phyloP scores from a whole-genome alignment of 2,329 filamentous ascomycete genomes.

The Aspergillus candidus region DNA sequence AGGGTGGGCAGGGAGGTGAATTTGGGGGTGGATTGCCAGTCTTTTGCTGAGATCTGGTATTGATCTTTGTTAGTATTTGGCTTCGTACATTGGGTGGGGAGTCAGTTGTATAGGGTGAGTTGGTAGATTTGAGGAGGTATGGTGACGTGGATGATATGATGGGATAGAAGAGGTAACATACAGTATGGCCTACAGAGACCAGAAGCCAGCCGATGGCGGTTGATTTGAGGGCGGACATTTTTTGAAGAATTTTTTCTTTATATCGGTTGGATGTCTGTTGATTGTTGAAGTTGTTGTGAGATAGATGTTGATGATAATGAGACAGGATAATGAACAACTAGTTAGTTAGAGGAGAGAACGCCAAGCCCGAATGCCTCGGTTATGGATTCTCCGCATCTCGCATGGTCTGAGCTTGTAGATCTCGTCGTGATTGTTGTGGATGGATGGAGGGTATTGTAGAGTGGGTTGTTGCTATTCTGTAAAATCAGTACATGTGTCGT shows the following conservation, averaged over 20 bases:
- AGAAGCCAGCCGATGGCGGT: constrained; percentile 14
- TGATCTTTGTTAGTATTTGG: too few species aligned
- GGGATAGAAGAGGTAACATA: constrained; percentile 1
- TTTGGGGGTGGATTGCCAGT: constrained; percentile 15
- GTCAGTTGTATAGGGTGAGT: not conserved
- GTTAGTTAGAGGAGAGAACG: not conserved
- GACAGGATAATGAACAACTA: too few species aligned
- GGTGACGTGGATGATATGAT: not conserved
- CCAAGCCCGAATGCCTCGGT: not conserved
- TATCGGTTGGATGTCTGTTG: not conserved
- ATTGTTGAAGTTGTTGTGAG: not conserved
- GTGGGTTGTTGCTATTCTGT: too few species aligned
- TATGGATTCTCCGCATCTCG: not conserved
- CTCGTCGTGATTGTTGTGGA: too few species aligned
- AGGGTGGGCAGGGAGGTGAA: constrained; percentile 18
- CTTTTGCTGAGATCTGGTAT: constrained; percentile 9
- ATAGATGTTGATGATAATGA: not conserved
- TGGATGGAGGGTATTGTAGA: too few species aligned
- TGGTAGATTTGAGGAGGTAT: not conserved
- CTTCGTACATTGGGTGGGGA: too few species aligned
- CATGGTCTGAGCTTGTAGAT: too few species aligned
- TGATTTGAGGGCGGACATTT: constrained; percentile 7
- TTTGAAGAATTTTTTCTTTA: not conserved
- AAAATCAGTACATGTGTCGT: too few species aligned
- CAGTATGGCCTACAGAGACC: constrained; percentile 15